phyloP scores from a whole-genome alignment of 306 rosid species.

The Crotalaria pallida region DNA sequence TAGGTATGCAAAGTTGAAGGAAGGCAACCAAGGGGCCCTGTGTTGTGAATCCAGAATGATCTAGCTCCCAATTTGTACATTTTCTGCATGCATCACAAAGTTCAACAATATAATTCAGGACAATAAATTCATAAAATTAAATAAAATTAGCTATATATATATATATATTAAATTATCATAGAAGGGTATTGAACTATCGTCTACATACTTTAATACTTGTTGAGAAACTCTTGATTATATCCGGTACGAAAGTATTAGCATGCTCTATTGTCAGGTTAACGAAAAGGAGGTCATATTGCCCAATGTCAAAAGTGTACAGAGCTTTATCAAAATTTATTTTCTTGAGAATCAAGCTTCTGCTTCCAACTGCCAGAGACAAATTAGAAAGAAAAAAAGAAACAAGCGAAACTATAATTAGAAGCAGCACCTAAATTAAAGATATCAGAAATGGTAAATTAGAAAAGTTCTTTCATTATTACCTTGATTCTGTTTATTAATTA shows the following conservation, averaged over 20 bases:
- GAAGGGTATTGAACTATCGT: slow-evolving; percentile 1
- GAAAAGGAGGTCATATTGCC: slow-evolving; percentile 31
- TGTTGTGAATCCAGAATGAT: slow-evolving; percentile 30
- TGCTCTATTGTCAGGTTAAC: slow-evolving; percentile 11
- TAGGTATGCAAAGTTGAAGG: slow-evolving; percentile 14
- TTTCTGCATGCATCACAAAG: slow-evolving; percentile 6
- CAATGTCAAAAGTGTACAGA: slow-evolving; percentile 38
- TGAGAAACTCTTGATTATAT: slow-evolving; percentile 22
- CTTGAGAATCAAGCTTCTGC: slow-evolving; percentile 1
- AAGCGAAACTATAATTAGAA: no score
- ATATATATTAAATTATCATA: background rate
- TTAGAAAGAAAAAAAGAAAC: no score
- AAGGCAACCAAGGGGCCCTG: slow-evolving; percentile 32
- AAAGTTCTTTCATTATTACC: slow-evolving; percentile 17
- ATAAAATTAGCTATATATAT: no score
- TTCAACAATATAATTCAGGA: background rate
- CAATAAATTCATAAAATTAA: background rate
- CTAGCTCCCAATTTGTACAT: slow-evolving; percentile 24
- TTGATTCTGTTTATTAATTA: slow-evolving; percentile 13
- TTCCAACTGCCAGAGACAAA: no score
- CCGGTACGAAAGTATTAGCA: slow-evolving; percentile 34
- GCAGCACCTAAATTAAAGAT: no score
- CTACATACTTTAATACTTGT: slow-evolving; percentile 36
- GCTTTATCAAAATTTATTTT: slow-evolving; percentile 19
- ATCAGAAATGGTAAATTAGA: no score